These are phyloP conservation scores for Naematelia encephala DNA, from an alignment of 768 basidiomycete genomes.

Conservation along the genomic window DNA sequence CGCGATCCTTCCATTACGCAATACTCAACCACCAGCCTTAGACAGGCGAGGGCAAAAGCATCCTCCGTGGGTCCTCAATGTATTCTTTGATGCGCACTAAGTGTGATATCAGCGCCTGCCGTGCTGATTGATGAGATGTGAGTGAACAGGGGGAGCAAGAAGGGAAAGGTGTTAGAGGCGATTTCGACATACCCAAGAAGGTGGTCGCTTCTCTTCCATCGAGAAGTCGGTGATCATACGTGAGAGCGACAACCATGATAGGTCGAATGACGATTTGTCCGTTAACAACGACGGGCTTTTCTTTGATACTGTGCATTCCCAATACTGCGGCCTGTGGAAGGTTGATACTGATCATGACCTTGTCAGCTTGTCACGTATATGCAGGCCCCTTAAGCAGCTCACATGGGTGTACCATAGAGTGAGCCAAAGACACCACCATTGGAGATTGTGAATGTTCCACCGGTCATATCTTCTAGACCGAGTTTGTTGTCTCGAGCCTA, in stretches of 20 bases:
- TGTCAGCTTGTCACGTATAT: conserved; percentile 11
- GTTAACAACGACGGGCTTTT: conserved; percentile 81
- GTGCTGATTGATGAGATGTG: background rate
- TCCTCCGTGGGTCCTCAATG: conserved; percentile 89
- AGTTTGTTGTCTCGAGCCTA: conserved; percentile 86
- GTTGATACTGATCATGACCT: conserved; percentile 69
- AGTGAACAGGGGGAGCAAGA: background rate
- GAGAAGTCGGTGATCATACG: conserved; percentile 91
- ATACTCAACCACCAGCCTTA: conserved; percentile 2
- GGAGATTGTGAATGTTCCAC: conserved; percentile 98
- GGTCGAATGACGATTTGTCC: conserved; percentile 96
- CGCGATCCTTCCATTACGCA: background rate
- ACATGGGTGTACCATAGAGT: conserved; percentile 93
- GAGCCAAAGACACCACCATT: conserved; percentile 99
- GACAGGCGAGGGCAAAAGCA: conserved; percentile 54
- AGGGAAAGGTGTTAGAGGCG: background rate
- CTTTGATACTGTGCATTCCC: conserved; percentile 96
- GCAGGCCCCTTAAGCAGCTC: conserved; percentile 15
- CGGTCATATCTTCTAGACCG: conserved; percentile 96
- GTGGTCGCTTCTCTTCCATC: conserved; percentile 95
- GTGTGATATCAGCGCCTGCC: conserved; percentile 6
- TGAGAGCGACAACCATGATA: conserved; percentile 77
- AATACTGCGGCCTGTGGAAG: conserved; percentile 91
- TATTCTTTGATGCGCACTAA: conserved; percentile 88
- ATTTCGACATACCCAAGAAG: conserved; percentile 75